Evolutionary conservation across 176 grass and related monocot genomes (phyloP).

Genomic region (Zoysia japonica): DNA sequence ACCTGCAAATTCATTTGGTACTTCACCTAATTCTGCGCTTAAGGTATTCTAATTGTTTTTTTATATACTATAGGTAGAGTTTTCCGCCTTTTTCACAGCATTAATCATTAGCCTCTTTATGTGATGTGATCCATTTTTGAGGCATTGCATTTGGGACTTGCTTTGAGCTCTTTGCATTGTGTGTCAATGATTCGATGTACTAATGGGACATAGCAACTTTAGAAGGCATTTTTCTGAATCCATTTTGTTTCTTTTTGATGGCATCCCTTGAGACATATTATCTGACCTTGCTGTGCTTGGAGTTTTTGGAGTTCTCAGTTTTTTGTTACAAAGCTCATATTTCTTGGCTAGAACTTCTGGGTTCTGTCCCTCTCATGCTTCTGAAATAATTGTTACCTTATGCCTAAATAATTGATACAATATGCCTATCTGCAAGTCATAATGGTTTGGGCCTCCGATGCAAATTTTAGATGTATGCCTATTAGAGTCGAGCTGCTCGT

Average conservation of each 20-base stretch:
- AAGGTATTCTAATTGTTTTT: slow-evolving; percentile 47
- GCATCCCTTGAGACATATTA: background rate
- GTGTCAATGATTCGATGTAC: background rate
- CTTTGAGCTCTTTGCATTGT: slow-evolving; percentile 8
- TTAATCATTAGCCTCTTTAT: slow-evolving; percentile 13
- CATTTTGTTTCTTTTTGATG: background rate
- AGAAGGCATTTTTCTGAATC: slow-evolving; percentile 1
- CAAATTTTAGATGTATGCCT: too few relatives aligned
- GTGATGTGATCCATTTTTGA: slow-evolving; percentile 10
- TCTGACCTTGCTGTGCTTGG: background rate
- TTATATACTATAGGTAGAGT: background rate
- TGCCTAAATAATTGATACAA: too few relatives aligned
- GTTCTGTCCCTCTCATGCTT: too few relatives aligned
- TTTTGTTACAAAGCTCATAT: background rate
- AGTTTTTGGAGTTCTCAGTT: background rate
- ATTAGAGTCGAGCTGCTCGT: too few relatives aligned
- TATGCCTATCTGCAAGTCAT: too few relatives aligned
- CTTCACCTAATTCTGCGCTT: slow-evolving; percentile 52
- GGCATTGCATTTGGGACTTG: slow-evolving; percentile 3
- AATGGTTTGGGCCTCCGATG: too few relatives aligned
- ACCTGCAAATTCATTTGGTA: slow-evolving; percentile 51
- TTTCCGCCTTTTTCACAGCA: background rate
- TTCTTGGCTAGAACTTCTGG: background rate
- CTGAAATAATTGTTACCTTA: too few relatives aligned
- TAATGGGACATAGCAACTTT: background rate